Evolutionary conservation across 306 rosid species (phyloP), one percentile per base, ranked within the genome.

Genomic region (Betula pendula): DNA sequence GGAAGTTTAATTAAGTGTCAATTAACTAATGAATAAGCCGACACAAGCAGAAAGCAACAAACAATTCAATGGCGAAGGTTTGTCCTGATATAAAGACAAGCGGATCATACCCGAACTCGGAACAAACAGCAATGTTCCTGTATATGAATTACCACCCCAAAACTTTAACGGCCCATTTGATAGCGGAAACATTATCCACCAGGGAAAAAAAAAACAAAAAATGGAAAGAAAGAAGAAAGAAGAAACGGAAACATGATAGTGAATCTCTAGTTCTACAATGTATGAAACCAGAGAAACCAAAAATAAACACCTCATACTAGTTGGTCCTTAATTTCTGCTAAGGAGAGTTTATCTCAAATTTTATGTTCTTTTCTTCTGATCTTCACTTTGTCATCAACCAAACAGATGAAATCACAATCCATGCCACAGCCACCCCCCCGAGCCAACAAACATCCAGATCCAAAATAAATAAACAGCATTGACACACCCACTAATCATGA

Each of bases 381-480:
- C 42, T 38, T 38, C 42, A 38, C 42, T 38, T 38, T 38, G 1
- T 38, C 42, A 38, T 38, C 42, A 38, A 38, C 42, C 42, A 38
- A 38, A 38, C 42, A 38, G 42, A 0, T 38, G 42, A 38, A 38
- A 38, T 38, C 42, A 38, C 7, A 38, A 38, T 38, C 42, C 5
- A 38, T 38, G 42, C 42, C 42, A 5, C 6, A 7, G 8, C 7
- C 42, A 5, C 42, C 42, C 6, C 42, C 42, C 42, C 8, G 42
- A 38, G 42, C 42, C n/a, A n/a, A 13, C 33, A 56, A 22, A 56
- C 43, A 45, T 19, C 13, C 19, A 29, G 78, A 75, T 75, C 71
- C 42, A n/a, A 43, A 24, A 24, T 20, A n/a, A 19, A 52, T 20
- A 10, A 71, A 71, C n/a, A 71, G 62, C 12, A 71, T 51, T 51